Conservation (phyloP, 352 stramenopile genomes). For the Hyaloperonospora arabidopsidis region DNA sequence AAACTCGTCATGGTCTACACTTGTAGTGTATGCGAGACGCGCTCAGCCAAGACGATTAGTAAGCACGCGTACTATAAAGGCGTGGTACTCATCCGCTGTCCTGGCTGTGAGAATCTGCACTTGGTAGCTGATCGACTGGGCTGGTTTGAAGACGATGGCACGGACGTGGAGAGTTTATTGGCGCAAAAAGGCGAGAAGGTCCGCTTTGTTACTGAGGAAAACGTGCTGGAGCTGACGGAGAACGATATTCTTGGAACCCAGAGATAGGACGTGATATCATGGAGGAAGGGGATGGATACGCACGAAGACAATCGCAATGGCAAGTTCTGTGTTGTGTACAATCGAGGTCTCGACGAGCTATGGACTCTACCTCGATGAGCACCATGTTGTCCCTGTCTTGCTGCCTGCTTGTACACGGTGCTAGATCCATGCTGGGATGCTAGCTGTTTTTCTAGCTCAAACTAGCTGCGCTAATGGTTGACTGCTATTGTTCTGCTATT, state of each 20-base stretch:
- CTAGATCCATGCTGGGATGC: slow-evolving; percentile 10
- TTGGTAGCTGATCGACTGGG: slow-evolving; percentile 93
- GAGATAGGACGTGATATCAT: too few relatives aligned
- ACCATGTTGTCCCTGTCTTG: too few relatives aligned
- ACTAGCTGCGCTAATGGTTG: neutral
- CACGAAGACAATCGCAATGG: slow-evolving; percentile 5
- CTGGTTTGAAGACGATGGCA: slow-evolving; percentile 88
- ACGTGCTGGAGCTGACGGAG: slow-evolving; percentile 81
- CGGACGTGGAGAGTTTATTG: slow-evolving; percentile 84
- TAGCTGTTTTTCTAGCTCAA: slow-evolving; percentile 4
- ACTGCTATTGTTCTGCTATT: slow-evolving; percentile 13
- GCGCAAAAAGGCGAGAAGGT: slow-evolving; percentile 63
- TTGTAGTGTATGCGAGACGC: slow-evolving; percentile 95
- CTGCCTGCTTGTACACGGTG: neutral
- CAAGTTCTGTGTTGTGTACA: slow-evolving; percentile 7
- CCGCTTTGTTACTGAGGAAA: slow-evolving; percentile 61
- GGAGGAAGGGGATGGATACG: too few relatives aligned
- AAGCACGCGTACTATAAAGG: slow-evolving; percentile 96
- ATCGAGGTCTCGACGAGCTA: slow-evolving; percentile 5
- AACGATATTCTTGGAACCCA: slow-evolving; percentile 46
- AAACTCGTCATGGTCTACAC: slow-evolving; percentile 99
- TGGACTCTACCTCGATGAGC: slow-evolving; percentile 5
- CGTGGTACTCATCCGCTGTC: slow-evolving; percentile 96
- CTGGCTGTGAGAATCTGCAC: slow-evolving; percentile 97
- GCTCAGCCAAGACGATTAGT: slow-evolving; percentile 95